Base-by-base conservation (phyloP, 345 rosid species). In the Microcos paniculata region DNA sequence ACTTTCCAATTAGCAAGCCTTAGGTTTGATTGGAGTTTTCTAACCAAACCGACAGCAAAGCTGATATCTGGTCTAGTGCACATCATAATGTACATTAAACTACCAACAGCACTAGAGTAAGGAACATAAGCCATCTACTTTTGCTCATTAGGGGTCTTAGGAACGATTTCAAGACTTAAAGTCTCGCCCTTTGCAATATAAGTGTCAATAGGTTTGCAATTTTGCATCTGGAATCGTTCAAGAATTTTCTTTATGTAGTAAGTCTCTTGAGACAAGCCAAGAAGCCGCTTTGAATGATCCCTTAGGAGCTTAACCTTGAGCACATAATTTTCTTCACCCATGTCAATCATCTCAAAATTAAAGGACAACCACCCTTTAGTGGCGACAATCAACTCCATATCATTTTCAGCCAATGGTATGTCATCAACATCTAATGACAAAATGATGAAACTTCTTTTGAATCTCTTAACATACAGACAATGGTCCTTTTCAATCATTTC, bases 21-120 rank as follows among this genome's bases (percentile, higher is more conserved):
- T 3, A 48, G 63, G 42, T 71, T 71, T 8, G 62, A 30, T 35
- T 71, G 63, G 43, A 51, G 53, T 3, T 12, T 38, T 35, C 46
- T 53, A 8, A 71, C 46, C 40, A 51, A 26, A 1, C 68, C 42
- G 28, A 59, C 42, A 4, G 67, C 53, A 61, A n/a, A 24, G 42
- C 56, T 26, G 12, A 68, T 46, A n/a, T 68, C n/a, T 5, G 31
- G 55, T 3, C 56, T 8, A 8, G 57, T 45, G 19, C 66, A 57
- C 40, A 73, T 35, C 55, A 57, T 73, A n/a, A n/a, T 67, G 58
- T 73, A 73, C 55, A 58, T 61, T 3, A 61, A 6, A 16, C 70
- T 61, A 5, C 70, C 18, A 10, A 74, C 21, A 2, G 16, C 70
- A 61, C 21, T 45, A 7, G 70, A 38, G 30, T 73, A 59, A 4